Evolutionary conservation across 345 rosid species (phyloP).

Genomic region (Ceriops decandra): DNA sequence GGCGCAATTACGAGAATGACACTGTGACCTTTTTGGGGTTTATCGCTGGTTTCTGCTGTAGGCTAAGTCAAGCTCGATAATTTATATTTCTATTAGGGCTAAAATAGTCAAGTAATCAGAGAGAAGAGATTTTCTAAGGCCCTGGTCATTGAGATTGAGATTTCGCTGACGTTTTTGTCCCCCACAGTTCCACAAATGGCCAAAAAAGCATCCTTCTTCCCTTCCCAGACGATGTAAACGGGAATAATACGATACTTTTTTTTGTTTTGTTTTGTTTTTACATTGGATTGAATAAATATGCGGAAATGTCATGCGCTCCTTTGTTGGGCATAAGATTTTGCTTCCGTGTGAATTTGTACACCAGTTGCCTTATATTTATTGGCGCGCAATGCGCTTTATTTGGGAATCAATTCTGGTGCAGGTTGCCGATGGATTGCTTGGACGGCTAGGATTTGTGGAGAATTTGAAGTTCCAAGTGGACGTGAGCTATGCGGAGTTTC

Average conservation of each 20-base stretch:
- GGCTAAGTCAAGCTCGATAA: background rate
- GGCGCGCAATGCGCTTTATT: conserved; percentile 42
- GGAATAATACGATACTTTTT: background rate
- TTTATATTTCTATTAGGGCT: conserved; percentile 19
- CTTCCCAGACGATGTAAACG: too few species aligned
- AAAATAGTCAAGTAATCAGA: background rate
- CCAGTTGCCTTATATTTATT: background rate
- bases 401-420: background rate
- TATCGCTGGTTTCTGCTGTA: too few species aligned
- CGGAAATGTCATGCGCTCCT: too few species aligned
- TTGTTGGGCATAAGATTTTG: background rate
- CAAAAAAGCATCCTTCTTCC: conserved; percentile 37
- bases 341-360: too few species aligned
- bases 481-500: conserved; percentile 58
- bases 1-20: conserved; percentile 39
- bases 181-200: conserved; percentile 39
- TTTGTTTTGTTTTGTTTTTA: background rate
- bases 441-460: conserved; percentile 44
- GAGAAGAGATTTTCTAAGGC: background rate
- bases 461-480: conserved; percentile 58
- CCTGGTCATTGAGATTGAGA: conserved; percentile 7
- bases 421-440: conserved; percentile 51
- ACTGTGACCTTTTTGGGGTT: conserved; percentile 4
- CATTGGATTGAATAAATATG: too few species aligned
- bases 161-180: conserved; percentile 31